Evolutionary conservation across 1,284 basidiomycete species (phyloP).

Genomic region (Stygiomarasmius scandens): DNA sequence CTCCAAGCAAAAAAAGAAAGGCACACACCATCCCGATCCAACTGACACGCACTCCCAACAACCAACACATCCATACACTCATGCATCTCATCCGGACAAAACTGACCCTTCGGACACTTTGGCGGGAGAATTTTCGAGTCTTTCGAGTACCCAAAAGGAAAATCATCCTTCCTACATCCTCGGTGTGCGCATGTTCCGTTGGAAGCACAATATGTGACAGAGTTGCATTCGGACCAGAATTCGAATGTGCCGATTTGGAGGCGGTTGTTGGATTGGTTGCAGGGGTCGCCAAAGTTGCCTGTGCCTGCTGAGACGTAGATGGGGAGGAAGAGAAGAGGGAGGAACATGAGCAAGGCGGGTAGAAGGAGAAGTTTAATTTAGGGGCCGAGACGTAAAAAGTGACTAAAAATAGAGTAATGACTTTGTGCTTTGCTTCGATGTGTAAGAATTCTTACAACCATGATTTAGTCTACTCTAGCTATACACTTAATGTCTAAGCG

Average conservation of each 20-base stretch:
- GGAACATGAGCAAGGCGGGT: no score
- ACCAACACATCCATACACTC: conserved; percentile 63
- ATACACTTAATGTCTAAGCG: no score
- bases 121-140: conserved; percentile 52
- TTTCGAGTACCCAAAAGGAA: conserved; percentile 66
- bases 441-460: no score
- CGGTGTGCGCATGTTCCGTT: conserved; percentile 61
- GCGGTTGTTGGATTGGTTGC: conserved; percentile 58
- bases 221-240: conserved; percentile 77
- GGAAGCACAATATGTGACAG: conserved; percentile 65
- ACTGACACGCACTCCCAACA: conserved; percentile 75
- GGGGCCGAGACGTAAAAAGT: no score
- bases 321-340: conserved; percentile 23
- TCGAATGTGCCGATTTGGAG: conserved; percentile 76
- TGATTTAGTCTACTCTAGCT: no score
- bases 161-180: conserved; percentile 78
- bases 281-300: conserved; percentile 47
- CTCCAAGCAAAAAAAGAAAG: neutral
- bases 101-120: conserved; percentile 62
- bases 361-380: no score
- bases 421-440: no score
- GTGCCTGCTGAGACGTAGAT: conserved; percentile 43
- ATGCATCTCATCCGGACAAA: conserved; percentile 87
- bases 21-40: conserved; percentile 81
- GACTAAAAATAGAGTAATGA: no score